Percentiles rank a stretch among this genome's conserved stretches.
Evolutionary conservation across 768 basidiomycete genomes (phyloP).

Genomic region (Tephrocybe sp.): DNA sequence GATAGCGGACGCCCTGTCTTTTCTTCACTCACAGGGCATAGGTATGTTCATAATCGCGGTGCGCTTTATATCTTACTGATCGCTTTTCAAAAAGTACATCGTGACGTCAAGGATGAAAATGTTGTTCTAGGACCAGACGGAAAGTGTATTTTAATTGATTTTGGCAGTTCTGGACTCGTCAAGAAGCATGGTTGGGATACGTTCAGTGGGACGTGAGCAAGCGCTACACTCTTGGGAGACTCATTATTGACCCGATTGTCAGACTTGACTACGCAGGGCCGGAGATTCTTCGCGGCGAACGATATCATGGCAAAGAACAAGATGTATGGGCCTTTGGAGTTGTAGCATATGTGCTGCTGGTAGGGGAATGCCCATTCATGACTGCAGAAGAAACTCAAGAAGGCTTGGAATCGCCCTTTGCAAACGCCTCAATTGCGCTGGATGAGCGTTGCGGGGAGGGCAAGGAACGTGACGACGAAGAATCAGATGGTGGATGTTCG

Average conservation of each 20-base stretch:
- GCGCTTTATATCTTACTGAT: conserved; percentile 6
- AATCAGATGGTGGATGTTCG: conserved; percentile 79
- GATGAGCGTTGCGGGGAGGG: conserved; percentile 81
- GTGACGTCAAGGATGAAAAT: conserved; percentile 98
- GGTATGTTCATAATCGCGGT: conserved; percentile 46
- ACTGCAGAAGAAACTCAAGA: conserved; percentile 90
- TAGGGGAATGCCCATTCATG: conserved; percentile 90
- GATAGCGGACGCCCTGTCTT: conserved; percentile 86
- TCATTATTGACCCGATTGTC: conserved; percentile 9
- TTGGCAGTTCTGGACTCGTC: conserved; percentile 88
- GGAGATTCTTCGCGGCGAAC: conserved; percentile 92
- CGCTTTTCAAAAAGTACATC: conserved; percentile 65
- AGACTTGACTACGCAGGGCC: conserved; percentile 95
- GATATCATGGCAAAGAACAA: conserved; percentile 95
- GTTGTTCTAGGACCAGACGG: conserved; percentile 81
- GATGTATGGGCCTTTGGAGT: conserved; percentile 99
- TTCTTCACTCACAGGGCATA: conserved; percentile 90
- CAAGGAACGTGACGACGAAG: conserved; percentile 72
- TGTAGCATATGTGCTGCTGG: conserved; percentile 91
- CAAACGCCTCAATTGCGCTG: conserved; percentile 71
- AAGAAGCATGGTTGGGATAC: conserved; percentile 88
- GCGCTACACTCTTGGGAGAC: neutral
- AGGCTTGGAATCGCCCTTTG: conserved; percentile 74
- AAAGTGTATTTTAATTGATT: conserved; percentile 92
- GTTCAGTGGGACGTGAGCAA: conserved; percentile 87